Base-by-base conservation (phyloP, 805 yeast genomes). In the Candida montana region DNA sequence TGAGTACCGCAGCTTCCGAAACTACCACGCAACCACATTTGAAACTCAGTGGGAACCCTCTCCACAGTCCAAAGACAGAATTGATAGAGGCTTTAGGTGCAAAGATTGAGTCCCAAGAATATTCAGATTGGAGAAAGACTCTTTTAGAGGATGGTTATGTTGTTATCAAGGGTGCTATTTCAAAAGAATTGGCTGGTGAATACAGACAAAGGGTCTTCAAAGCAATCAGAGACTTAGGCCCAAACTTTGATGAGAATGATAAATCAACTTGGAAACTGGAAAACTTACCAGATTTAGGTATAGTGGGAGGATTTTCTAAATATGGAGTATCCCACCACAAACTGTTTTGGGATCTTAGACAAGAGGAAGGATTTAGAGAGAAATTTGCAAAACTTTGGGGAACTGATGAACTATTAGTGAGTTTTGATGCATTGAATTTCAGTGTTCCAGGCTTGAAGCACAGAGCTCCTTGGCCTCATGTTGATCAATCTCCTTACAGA, bases 401-500 rank as follows among this genome's bases (percentile, higher is more conserved):
- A 2, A 59, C 64, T 5, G 62, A 62, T 35, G 58, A 63, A 34
- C 43, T 63, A 26, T 37, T 62, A 3, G 65, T 58, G n/a, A 57
- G 63, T 16, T 62, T 61, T 46, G 67, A 62, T 42, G 58, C 55
- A 7, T 35, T 63, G 23, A 63, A 62, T 45, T 46, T 61, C 29
- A 45, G 56, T 7, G 47, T 62, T 18, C 67, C 65, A 5, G 54
- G 54, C 4, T 30, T 39, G 39, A 24, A 51, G 46, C 37, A 38
- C 40, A 20, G 50, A 53, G 36, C 29, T 35, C 43, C 52, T 12
- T 63, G 67, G 67, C 63, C 58, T 16, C 67, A 63, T 51, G 55
- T 63, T 19, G 65, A 63, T 41, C 65, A 61, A 41, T 52, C 60
- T 16, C 65, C 65, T 5, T 55, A 41, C 43, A 58, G 61, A 35